Conservation (phyloP, 1,284 basidiomycete species). For the Ceratobasidium theobromae region DNA sequence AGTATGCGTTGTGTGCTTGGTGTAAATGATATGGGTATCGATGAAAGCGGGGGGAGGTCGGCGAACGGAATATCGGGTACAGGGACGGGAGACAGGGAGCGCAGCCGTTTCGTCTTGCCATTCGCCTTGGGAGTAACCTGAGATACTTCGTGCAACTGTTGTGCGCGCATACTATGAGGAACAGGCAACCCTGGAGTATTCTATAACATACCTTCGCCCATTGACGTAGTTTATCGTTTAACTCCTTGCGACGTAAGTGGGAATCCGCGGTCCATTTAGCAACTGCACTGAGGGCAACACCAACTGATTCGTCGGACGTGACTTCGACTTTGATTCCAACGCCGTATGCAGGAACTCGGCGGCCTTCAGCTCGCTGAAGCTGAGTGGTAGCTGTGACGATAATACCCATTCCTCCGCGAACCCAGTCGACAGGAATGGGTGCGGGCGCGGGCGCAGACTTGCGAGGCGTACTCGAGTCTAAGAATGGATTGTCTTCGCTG, state of each 20-base stretch:
- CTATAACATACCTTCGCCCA: slow-evolving; percentile 60
- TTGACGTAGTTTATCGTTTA: slow-evolving; percentile 58
- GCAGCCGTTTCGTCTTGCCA: slow-evolving; percentile 30
- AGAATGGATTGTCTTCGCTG: slow-evolving; percentile 69
- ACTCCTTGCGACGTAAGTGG: slow-evolving; percentile 58
- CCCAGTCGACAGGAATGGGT: slow-evolving; percentile 60
- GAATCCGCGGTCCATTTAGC: slow-evolving; percentile 75
- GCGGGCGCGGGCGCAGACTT: slow-evolving; percentile 40
- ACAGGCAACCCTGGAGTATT: background rate
- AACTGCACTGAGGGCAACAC: slow-evolving; percentile 77
- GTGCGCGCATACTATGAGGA: slow-evolving; percentile 29
- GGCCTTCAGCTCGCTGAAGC: slow-evolving; percentile 61
- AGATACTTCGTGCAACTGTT: slow-evolving; percentile 54
- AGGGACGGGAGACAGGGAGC: slow-evolving; percentile 37
- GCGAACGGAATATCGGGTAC: slow-evolving; percentile 65
- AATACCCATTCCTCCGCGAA: slow-evolving; percentile 72
- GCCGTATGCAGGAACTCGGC: slow-evolving; percentile 73
- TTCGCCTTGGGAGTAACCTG: slow-evolving; percentile 31
- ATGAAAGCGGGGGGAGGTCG: slow-evolving; percentile 59
- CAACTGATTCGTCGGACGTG: slow-evolving; percentile 64
- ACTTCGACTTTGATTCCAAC: slow-evolving; percentile 83
- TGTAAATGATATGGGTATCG: slow-evolving; percentile 45
- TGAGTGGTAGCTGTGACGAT: slow-evolving; percentile 69
- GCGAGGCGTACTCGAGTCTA: slow-evolving; percentile 46
- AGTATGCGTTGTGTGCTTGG: slow-evolving; percentile 43